These are phyloP conservation scores for Puccinellia tenuiflora DNA, from an alignment of 176 grass and related monocot species.

Conservation along the genomic window DNA sequence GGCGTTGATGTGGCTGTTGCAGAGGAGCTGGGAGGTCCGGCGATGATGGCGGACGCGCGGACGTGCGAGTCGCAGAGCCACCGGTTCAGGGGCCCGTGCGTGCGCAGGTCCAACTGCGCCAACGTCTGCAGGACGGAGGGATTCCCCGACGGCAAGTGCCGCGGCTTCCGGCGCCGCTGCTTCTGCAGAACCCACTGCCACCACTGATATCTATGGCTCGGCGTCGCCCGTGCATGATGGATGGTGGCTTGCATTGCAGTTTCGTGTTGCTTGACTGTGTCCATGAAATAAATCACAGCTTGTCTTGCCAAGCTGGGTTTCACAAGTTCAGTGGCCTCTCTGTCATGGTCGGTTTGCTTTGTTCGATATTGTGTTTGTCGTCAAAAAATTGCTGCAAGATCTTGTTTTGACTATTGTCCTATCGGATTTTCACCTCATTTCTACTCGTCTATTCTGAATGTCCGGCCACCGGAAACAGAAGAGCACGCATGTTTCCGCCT, in stretches of 20 bases:
- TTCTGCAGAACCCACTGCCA: slow-evolving; percentile 51
- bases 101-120: slow-evolving; percentile 45
- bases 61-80: slow-evolving; percentile 66
- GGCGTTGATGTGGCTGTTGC: neutral
- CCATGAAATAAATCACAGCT: neutral
- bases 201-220: too few relatives aligned
- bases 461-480: too few relatives aligned
- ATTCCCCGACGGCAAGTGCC: slow-evolving; percentile 57
- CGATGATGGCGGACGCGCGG: slow-evolving; percentile 49
- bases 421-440: too few relatives aligned
- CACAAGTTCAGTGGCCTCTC: neutral
- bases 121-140: slow-evolving; percentile 76
- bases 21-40: slow-evolving; percentile 40
- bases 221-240: too few relatives aligned
- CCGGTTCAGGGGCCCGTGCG: slow-evolving; percentile 60
- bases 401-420: too few relatives aligned
- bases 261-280: too few relatives aligned
- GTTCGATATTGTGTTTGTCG: too few relatives aligned
- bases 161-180: slow-evolving; percentile 57
- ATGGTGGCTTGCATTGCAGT: neutral
- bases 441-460: too few relatives aligned
- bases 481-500: neutral
- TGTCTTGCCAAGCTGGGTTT: neutral
- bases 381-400: too few relatives aligned
- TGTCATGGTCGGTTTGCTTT: too few relatives aligned